These are phyloP conservation scores for Physcomitrium patens DNA, from an alignment of 225 moss, liverwort and hornwort genomes.

Conservation along the genomic window DNA sequence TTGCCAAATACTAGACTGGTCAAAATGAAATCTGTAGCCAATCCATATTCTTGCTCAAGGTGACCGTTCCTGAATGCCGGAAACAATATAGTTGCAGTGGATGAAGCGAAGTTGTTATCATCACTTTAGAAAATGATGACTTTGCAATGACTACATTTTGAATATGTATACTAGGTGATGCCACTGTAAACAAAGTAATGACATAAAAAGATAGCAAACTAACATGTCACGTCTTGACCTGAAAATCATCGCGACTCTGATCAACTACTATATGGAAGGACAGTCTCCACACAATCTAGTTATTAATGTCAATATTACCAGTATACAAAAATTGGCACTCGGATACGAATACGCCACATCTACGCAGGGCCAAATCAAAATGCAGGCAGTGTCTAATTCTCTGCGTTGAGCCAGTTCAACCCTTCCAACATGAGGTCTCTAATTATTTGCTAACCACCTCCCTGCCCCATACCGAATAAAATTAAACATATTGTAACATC, in stretches of 20 bases:
- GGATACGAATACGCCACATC: not conserved
- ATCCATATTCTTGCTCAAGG: not conserved
- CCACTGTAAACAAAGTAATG: too few species aligned
- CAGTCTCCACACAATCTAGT: not conserved
- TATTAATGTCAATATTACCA: constrained; percentile 2
- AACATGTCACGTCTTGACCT: not conserved
- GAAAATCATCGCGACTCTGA: not conserved
- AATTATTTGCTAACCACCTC: not conserved
- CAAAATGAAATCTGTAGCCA: not conserved
- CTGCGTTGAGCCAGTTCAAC: constrained; percentile 1
- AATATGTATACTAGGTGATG: too few species aligned
- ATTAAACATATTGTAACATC: not conserved
- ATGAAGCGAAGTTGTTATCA: not conserved
- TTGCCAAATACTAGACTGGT: not conserved
- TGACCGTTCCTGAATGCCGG: constrained; percentile 2
- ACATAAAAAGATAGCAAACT: not conserved
- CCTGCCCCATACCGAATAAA: not conserved
- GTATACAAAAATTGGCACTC: not conserved
- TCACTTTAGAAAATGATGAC: too few species aligned
- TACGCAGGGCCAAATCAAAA: not conserved
- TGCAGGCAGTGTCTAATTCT: constrained; percentile 4
- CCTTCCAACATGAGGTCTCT: not conserved
- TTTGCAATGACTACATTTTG: too few species aligned
- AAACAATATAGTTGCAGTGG: not conserved
- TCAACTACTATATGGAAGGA: not conserved